phyloP scores from a whole-genome alignment of 2,329 filamentous ascomycete genomes.

The Davidsoniella eucalypti region DNA sequence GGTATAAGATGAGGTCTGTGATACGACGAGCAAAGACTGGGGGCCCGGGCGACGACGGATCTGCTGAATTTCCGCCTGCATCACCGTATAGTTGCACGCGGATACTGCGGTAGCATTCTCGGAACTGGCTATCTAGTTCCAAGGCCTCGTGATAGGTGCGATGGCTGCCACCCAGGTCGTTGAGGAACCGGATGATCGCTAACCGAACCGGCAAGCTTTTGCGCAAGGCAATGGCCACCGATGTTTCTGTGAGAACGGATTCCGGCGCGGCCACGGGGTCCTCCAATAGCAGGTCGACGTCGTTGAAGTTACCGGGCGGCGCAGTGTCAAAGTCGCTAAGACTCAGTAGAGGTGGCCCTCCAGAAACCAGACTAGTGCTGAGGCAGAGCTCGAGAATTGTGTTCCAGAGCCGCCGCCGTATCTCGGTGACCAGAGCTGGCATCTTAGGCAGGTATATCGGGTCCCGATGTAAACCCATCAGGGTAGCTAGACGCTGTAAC shows the following conservation, averaged over 20 bases:
- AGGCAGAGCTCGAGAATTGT: slow-evolving; percentile 32
- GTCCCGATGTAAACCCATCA: slow-evolving; percentile 35
- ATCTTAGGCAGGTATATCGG: slow-evolving; percentile 24
- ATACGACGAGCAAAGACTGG: slow-evolving; percentile 26
- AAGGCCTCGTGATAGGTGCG: slow-evolving; percentile 29
- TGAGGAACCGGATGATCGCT: slow-evolving; percentile 26
- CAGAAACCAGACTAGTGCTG: slow-evolving; percentile 29
- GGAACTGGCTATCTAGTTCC: slow-evolving; percentile 26
- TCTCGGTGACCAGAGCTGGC: slow-evolving; percentile 23
- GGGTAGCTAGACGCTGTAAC: slow-evolving; percentile 29
- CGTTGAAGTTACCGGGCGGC: slow-evolving; percentile 32
- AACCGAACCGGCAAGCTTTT: slow-evolving; percentile 28
- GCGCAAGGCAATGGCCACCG: slow-evolving; percentile 26
- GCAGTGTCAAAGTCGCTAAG: slow-evolving; percentile 31
- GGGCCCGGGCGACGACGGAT: slow-evolving; percentile 14
- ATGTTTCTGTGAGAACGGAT: slow-evolving; percentile 24
- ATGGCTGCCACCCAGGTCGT: slow-evolving; percentile 21
- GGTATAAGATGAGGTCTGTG: slow-evolving; percentile 34
- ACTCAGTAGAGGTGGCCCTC: slow-evolving; percentile 29
- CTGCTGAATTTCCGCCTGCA: slow-evolving; percentile 12
- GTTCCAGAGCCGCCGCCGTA: slow-evolving; percentile 35
- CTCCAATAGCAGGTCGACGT: slow-evolving; percentile 25
- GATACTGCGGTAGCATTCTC: slow-evolving; percentile 26
- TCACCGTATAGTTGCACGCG: slow-evolving; percentile 20
- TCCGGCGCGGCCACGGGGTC: slow-evolving; percentile 18